These are phyloP conservation scores for Trichoderma simmonsii DNA, from an alignment of 2,329 filamentous ascomycete genomes.

Conservation along the genomic window DNA sequence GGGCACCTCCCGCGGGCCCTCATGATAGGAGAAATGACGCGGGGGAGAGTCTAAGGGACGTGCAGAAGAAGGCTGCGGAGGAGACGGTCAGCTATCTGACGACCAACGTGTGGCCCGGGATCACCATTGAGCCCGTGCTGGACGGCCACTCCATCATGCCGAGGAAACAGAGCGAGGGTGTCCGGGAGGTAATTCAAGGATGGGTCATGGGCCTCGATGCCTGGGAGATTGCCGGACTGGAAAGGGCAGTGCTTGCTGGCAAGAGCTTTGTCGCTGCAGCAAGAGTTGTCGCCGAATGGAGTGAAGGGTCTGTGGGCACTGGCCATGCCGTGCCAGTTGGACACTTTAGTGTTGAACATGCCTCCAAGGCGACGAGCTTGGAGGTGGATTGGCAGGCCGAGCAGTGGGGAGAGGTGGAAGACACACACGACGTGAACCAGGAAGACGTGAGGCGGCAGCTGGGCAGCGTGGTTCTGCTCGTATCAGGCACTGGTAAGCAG, in stretches of 20 bases:
- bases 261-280: slow-evolving; percentile 82
- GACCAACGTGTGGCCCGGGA: slow-evolving; percentile 75
- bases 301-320: slow-evolving; percentile 61
- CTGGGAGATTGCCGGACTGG: slow-evolving; percentile 83
- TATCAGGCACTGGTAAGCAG: slow-evolving; percentile 55
- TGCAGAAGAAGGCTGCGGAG: slow-evolving; percentile 67
- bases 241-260: slow-evolving; percentile 76
- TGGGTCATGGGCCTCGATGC: slow-evolving; percentile 72
- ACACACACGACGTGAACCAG: slow-evolving; percentile 94
- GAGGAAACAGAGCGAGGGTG: slow-evolving; percentile 66
- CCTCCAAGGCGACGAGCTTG: slow-evolving; percentile 70
- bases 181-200: slow-evolving; percentile 70
- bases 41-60: slow-evolving; percentile 62
- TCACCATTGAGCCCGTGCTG: slow-evolving; percentile 76
- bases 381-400: slow-evolving; percentile 89
- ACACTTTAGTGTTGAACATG: slow-evolving; percentile 77
- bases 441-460: slow-evolving; percentile 86
- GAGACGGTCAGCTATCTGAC: slow-evolving; percentile 71
- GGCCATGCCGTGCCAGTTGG: slow-evolving; percentile 36
- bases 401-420: slow-evolving; percentile 95
- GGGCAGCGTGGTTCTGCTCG: slow-evolving; percentile 79
- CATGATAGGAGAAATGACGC: slow-evolving; percentile 45
- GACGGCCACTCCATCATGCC: slow-evolving; percentile 75
- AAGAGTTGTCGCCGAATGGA: slow-evolving; percentile 83
- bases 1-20: slow-evolving; percentile 60